These are phyloP conservation scores for Purpureocillium lavendulum DNA, from an alignment of 2,329 filamentous ascomycete species.

Conservation along the genomic window DNA sequence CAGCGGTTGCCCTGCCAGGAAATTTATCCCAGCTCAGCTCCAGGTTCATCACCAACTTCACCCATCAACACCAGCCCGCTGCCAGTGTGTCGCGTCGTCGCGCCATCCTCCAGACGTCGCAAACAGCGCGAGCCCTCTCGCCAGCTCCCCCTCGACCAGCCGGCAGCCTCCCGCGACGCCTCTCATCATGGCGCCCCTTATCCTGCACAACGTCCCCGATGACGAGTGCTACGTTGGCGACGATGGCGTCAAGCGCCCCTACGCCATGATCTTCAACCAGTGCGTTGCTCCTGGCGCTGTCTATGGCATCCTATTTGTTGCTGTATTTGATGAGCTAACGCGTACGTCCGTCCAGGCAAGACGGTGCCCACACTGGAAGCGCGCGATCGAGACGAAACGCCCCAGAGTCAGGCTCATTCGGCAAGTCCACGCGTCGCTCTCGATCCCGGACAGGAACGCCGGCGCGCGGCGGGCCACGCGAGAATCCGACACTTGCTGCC, in stretches of 20 bases:
- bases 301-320: too few relatives aligned
- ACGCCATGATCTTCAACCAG: conserved; percentile 59
- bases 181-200: conserved; percentile 51
- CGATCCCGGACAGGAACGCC: conserved; percentile 53
- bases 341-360: conserved; percentile 31
- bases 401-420: conserved; percentile 57
- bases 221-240: conserved; percentile 59
- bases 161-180: not conserved
- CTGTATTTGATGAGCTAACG: conserved; percentile 3
- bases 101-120: not conserved
- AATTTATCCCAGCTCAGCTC: conserved; percentile 2
- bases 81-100: not conserved
- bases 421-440: conserved; percentile 56
- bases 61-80: not conserved
- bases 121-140: not conserved
- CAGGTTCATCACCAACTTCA: not conserved
- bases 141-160: not conserved
- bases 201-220: conserved; percentile 61
- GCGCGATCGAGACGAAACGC: conserved; percentile 42
- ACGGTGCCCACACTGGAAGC: conserved; percentile 35
- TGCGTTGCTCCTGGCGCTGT: conserved; percentile 27
- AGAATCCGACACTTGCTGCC: conserved; percentile 53
- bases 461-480: conserved; percentile 34
- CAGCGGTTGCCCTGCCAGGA: conserved; percentile 5
- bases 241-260: conserved; percentile 56